Base-by-base conservation (phyloP, 2,329 filamentous ascomycete genomes). In the Chaetoscypha palmicola region DNA sequence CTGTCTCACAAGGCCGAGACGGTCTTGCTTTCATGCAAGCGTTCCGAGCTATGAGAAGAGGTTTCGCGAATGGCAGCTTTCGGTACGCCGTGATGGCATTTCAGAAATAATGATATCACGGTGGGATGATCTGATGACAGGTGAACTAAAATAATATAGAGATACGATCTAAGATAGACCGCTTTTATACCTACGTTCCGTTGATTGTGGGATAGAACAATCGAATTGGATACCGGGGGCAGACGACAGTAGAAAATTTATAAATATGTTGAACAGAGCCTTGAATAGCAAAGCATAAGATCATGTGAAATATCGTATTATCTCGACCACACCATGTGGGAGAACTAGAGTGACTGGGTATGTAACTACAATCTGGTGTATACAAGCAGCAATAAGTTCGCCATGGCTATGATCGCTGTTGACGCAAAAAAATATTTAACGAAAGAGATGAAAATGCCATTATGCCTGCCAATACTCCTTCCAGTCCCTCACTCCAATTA, bases 21-120 rank as follows among this genome's bases (percentile, higher is more conserved):
- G 76, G 74, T 2, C 69, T 80, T 32, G 74, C 76, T 3, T 80
- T 79, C 51, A 59, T 80, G 45, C 75, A 79, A 57, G 72, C 76
- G 1, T 80, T 80, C 62, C 67, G 75, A 12, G 75, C 76, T 5
- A 79, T 79, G 76, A 65, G 74, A 49, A 66, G 76, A 46, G 76
- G 76, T 0, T 79, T 78, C 54, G 70, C 70, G 0, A 77, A 78
- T 46, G 74, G 73, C 4, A 73, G 67, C 7, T 79, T 80, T 57
- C 64, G 70, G 28, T 80, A 79, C 54, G 73, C 73, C 14, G 72
- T 79, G 9, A 74, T 79, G 68, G 68, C 67, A 11, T 78, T 79
- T 53, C 60, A 68, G 52, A 78, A 77, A 51, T 50, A 31, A 43
- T 43, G 12, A 35, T 4, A 11, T 4, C 16, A 4, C 11, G 9